A percentile compares a stretch with the other conserved stretches of the same genome.
Evolutionary conservation across 345 rosid genomes (phyloP).

Genomic region (Hibiscus mutabilis): DNA sequence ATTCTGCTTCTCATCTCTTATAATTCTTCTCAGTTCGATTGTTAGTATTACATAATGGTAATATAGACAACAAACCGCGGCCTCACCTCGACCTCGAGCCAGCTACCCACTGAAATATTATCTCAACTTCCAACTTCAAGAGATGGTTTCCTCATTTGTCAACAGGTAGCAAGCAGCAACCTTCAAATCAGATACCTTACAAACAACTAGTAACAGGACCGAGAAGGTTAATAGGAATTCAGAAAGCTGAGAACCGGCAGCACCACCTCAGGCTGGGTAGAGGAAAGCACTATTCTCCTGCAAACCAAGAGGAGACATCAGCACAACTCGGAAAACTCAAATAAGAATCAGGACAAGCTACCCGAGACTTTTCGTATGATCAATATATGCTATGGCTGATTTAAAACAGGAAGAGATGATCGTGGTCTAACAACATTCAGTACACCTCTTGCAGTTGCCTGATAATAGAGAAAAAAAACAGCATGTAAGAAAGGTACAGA

Average conservation of each 20-base stretch:
- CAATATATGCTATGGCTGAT: conserved; percentile 30
- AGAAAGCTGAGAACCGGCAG: too few relatives aligned
- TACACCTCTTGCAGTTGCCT: conserved; percentile 85
- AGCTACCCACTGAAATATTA: neutral
- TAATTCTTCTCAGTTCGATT: too few relatives aligned
- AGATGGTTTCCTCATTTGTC: neutral
- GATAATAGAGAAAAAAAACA: conserved; percentile 19
- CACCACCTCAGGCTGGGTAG: neutral
- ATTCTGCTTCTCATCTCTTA: too few relatives aligned
- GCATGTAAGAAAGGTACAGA: neutral
- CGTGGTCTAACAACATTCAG: conserved; percentile 77
- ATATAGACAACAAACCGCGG: too few relatives aligned
- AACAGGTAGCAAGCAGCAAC: neutral
- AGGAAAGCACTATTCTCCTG: neutral
- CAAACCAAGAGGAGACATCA: neutral
- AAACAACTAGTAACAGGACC: neutral
- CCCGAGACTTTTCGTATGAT: too few relatives aligned
- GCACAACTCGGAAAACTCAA: neutral
- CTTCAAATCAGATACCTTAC: neutral
- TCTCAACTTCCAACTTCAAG: neutral
- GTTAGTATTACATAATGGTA: too few relatives aligned
- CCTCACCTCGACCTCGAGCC: neutral
- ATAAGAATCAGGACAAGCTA: neutral
- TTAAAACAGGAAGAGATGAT: conserved; percentile 50
- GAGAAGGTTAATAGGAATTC: neutral